Conservation (phyloP, 1,139 yeast genomes). For the Saccharomyces hybrid region DNA sequence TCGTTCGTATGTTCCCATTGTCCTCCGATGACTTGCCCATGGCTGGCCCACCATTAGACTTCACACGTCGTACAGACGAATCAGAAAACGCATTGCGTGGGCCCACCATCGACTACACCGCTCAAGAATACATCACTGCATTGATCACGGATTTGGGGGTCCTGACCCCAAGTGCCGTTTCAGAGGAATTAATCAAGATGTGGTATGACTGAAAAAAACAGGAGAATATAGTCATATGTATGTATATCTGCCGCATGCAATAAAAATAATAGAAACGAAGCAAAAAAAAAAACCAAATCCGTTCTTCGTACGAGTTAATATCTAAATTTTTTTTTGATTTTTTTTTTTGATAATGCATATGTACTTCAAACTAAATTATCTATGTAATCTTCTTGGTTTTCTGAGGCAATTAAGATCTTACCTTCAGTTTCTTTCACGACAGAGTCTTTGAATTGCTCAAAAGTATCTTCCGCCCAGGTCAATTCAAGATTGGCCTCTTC, state of each 20-base stretch:
- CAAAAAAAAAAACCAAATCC: background rate
- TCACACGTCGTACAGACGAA: conserved; percentile 34
- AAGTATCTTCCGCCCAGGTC: conserved; percentile 27
- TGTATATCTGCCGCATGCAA: background rate
- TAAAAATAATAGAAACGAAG: background rate
- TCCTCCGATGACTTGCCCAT: conserved; percentile 87
- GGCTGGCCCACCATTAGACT: conserved; percentile 39
- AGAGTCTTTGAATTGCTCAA: conserved; percentile 25
- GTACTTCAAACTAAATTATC: conserved; percentile 14
- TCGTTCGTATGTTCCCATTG: conserved; percentile 90
- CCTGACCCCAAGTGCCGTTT: conserved; percentile 92
- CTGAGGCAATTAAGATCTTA: background rate
- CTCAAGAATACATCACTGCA: conserved; percentile 92
- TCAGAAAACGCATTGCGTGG: conserved; percentile 34
- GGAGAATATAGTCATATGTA: conserved; percentile 1
- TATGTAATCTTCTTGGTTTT: conserved; percentile 17
- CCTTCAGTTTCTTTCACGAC: conserved; percentile 19
- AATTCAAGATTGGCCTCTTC: conserved; percentile 53
- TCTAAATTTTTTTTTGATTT: background rate
- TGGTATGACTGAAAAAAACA: conserved; percentile 67
- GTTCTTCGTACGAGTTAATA: background rate
- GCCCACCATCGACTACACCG: conserved; percentile 80
- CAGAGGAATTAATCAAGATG: conserved; percentile 93
- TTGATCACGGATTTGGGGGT: conserved; percentile 94
- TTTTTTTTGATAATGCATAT: background rate